Percentiles rank a stretch among this genome's conserved stretches.
Conservation (phyloP, 2,329 filamentous ascomycete species). For the Didymella sp. region DNA sequence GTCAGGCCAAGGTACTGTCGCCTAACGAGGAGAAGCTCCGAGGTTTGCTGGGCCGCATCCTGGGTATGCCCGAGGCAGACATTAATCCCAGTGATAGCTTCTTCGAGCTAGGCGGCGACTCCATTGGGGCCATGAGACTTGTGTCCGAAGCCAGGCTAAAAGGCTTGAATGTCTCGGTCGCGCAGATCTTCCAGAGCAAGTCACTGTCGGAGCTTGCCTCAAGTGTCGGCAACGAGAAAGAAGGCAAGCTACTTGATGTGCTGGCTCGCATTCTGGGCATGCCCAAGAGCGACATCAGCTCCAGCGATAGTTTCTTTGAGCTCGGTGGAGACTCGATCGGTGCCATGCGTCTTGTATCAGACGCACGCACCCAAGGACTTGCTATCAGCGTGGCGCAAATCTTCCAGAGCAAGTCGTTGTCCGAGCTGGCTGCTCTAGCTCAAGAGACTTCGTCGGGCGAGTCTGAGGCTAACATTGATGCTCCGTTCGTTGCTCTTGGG, state of each 20-base stretch:
- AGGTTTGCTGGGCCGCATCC: slow-evolving; percentile 34
- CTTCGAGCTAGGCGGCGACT: slow-evolving; percentile 57
- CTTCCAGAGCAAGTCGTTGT: slow-evolving; percentile 54
- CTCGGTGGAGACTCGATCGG: slow-evolving; percentile 57
- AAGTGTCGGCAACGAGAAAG: slow-evolving; percentile 48
- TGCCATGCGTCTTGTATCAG: slow-evolving; percentile 55
- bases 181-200: slow-evolving; percentile 53
- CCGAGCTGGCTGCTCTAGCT: slow-evolving; percentile 37
- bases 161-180: slow-evolving; percentile 51
- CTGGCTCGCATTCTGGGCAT: slow-evolving; percentile 43
- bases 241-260: slow-evolving; percentile 38
- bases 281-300: slow-evolving; percentile 44
- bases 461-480: slow-evolving; percentile 36
- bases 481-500: slow-evolving; percentile 62
- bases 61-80: slow-evolving; percentile 36
- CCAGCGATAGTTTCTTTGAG: slow-evolving; percentile 54
- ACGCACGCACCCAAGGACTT: slow-evolving; percentile 47
- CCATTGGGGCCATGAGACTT: slow-evolving; percentile 55
- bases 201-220: slow-evolving; percentile 62
- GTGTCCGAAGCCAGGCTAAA: slow-evolving; percentile 49
- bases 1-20: slow-evolving; percentile 22
- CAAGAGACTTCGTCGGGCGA: slow-evolving; percentile 39
- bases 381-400: slow-evolving; percentile 54
- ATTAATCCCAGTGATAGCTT: slow-evolving; percentile 54
- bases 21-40: slow-evolving; percentile 38